Evolutionary conservation across 1,139 yeast species (phyloP).

Genomic region (Yamadazyma dendronema): DNA sequence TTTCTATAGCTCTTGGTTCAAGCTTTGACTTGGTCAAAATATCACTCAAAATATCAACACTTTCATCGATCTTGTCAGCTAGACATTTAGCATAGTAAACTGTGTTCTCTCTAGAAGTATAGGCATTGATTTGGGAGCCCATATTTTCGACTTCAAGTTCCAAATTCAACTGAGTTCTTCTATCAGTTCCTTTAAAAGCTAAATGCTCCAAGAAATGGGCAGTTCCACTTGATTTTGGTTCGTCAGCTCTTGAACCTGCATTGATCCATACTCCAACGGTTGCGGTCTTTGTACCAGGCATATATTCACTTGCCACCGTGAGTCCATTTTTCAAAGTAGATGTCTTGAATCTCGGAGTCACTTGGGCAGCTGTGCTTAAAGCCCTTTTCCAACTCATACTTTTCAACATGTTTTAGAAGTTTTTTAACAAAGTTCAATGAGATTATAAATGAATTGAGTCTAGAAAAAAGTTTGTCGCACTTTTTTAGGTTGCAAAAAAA

Average conservation of each 20-base stretch:
- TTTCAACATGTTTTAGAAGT: conserved; percentile 3
- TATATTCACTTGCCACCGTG: conserved; percentile 86
- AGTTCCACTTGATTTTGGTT: conserved; percentile 80
- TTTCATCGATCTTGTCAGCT: conserved; percentile 73
- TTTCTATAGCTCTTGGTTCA: conserved; percentile 82
- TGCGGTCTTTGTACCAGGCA: conserved; percentile 90
- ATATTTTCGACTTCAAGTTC: conserved; percentile 94
- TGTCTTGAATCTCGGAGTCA: conserved; percentile 24
- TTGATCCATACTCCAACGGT: conserved; percentile 98
- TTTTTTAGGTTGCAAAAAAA: too few relatives aligned
- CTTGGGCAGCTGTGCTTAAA: conserved; percentile 12
- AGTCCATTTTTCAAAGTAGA: conserved; percentile 61
- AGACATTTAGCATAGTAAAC: conserved; percentile 93
- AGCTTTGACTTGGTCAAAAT: conserved; percentile 83
- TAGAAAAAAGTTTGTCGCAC: neutral
- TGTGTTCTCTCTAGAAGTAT: conserved; percentile 95
- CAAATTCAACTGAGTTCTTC: conserved; percentile 76
- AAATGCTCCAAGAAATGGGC: conserved; percentile 97
- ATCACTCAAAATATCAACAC: conserved; percentile 87
- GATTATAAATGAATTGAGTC: conserved; percentile 1
- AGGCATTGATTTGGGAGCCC: conserved; percentile 96
- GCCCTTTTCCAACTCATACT: conserved; percentile 5
- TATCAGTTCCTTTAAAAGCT: conserved; percentile 90
- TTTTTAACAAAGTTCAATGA: neutral
- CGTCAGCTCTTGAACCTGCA: conserved; percentile 97